Evolutionary conservation across 495 filamentous ascomycete genomes (phyloP).

Genomic region (Aeminium ludgeri): DNA sequence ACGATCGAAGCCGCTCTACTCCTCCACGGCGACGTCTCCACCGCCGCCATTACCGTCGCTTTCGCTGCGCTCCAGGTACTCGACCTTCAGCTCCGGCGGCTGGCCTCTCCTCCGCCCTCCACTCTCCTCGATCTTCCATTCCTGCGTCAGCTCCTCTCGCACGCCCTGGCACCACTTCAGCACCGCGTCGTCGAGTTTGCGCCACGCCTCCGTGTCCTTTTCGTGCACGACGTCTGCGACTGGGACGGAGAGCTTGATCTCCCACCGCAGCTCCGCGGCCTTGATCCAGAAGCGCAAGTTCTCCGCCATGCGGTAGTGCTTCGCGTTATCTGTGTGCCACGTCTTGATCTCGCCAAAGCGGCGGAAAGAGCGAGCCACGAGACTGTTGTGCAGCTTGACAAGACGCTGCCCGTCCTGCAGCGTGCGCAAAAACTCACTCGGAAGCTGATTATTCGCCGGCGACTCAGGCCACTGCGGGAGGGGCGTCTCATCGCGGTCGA

Average conservation of each 20-base stretch:
- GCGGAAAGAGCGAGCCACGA: constrained; percentile 65
- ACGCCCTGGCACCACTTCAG: constrained; percentile 63
- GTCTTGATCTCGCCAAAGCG: constrained; percentile 81
- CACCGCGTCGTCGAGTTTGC: constrained; percentile 62
- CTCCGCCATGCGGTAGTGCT: constrained; percentile 85
- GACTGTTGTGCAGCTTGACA: constrained; percentile 74
- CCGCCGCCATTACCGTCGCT: no score
- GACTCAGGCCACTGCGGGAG: constrained; percentile 53
- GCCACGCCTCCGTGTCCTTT: constrained; percentile 50
- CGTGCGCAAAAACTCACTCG: constrained; percentile 57
- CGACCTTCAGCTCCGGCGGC: constrained; percentile 9
- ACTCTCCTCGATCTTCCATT: constrained; percentile 33
- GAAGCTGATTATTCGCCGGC: constrained; percentile 29
- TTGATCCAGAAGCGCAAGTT: constrained; percentile 94
- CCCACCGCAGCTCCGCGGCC: constrained; percentile 87
- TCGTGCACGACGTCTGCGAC: constrained; percentile 56
- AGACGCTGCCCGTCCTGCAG: constrained; percentile 66
- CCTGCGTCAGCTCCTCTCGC: constrained; percentile 53
- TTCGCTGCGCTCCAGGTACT: no score
- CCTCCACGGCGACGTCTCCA: no score
- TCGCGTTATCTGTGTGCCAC: constrained; percentile 76
- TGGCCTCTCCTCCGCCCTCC: constrained; percentile 1
- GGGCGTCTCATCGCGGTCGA: constrained; percentile 42
- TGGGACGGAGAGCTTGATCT: constrained; percentile 43
- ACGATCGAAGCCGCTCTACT: no score